Conservation (phyloP, 495 filamentous ascomycete species). For the Aspergillus wentii region DNA sequence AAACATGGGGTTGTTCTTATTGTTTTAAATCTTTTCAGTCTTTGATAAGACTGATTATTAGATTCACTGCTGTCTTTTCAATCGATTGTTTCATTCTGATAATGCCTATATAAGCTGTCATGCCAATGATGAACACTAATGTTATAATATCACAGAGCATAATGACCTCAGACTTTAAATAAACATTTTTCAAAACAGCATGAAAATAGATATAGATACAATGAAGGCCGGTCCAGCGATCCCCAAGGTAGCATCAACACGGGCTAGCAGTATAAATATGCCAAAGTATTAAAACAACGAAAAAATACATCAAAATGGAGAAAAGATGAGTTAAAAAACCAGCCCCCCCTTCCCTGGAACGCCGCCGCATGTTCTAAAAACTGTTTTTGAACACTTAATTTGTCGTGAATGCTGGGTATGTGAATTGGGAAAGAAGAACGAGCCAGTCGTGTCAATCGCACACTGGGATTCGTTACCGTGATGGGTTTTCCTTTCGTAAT, state of each 20-base stretch:
- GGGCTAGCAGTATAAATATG: constrained; percentile 8
- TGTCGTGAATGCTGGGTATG: constrained; percentile 20
- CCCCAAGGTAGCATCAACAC: constrained; percentile 9
- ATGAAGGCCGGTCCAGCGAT: constrained; percentile 19
- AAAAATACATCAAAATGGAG: constrained; percentile 1
- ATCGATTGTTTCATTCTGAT: too few relatives aligned
- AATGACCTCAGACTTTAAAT: too few relatives aligned
- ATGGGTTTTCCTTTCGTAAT: too few relatives aligned
- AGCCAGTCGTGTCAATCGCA: constrained; percentile 5
- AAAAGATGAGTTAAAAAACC: constrained; percentile 3
- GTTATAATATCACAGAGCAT: constrained; percentile 1
- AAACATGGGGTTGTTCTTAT: constrained; percentile 11
- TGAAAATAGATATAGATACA: constrained; percentile 31
- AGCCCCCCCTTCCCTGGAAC: constrained; percentile 13
- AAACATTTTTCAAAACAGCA: constrained; percentile 5
- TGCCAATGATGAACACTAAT: too few relatives aligned
- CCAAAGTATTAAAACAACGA: neutral
- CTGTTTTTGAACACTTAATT: constrained; percentile 27
- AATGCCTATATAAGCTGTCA: too few relatives aligned
- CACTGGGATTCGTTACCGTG: constrained; percentile 4
- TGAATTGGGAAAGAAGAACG: constrained; percentile 4
- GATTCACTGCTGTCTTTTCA: too few relatives aligned
- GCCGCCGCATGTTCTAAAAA: constrained; percentile 23
- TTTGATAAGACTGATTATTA: too few relatives aligned
- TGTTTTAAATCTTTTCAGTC: too few relatives aligned